phyloP scores from a whole-genome alignment of 2,329 filamentous ascomycete species.

The Aspergillus spinulosporus region DNA sequence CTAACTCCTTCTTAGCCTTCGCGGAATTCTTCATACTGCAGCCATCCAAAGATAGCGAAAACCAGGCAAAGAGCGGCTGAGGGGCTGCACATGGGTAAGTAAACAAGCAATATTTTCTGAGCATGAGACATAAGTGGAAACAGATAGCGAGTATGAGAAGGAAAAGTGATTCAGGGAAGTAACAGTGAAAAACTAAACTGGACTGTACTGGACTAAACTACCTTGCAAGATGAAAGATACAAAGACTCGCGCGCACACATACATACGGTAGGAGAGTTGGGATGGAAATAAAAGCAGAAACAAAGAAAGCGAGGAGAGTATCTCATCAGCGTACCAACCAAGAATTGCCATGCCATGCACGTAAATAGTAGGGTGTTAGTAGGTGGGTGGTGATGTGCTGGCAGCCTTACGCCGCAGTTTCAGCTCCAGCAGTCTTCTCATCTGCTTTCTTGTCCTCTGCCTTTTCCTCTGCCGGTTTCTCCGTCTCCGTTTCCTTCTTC shows the following conservation, averaged over 20 bases:
- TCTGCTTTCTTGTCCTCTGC: slow-evolving; percentile 32
- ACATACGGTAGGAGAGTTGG: not conserved
- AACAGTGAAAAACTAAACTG: not conserved
- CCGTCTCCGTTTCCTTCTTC: slow-evolving; percentile 26
- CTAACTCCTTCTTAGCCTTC: too few relatives aligned
- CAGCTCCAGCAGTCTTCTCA: slow-evolving; percentile 23
- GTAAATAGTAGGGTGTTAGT: not conserved
- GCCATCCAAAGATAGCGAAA: too few relatives aligned
- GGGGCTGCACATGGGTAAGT: too few relatives aligned
- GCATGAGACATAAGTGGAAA: too few relatives aligned
- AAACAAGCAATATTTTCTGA: too few relatives aligned
- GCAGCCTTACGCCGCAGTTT: slow-evolving; percentile 22
- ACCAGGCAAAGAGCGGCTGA: too few relatives aligned
- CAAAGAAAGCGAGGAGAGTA: not conserved
- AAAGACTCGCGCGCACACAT: not conserved
- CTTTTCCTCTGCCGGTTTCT: slow-evolving; percentile 26
- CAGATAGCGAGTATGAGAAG: too few relatives aligned
- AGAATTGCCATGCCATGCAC: slow-evolving; percentile 12
- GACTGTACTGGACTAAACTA: not conserved
- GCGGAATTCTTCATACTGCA: too few relatives aligned
- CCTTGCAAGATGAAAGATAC: not conserved
- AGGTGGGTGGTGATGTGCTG: not conserved
- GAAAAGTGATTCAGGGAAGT: too few relatives aligned
- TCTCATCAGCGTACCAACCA: slow-evolving; percentile 13
- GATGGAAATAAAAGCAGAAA: slow-evolving; percentile 7